A percentile compares a stretch with the other conserved stretches of the same genome.
These are phyloP conservation scores for Proliferodiscus dingleyae DNA, from an alignment of 2,329 filamentous ascomycete species.

Conservation along the genomic window DNA sequence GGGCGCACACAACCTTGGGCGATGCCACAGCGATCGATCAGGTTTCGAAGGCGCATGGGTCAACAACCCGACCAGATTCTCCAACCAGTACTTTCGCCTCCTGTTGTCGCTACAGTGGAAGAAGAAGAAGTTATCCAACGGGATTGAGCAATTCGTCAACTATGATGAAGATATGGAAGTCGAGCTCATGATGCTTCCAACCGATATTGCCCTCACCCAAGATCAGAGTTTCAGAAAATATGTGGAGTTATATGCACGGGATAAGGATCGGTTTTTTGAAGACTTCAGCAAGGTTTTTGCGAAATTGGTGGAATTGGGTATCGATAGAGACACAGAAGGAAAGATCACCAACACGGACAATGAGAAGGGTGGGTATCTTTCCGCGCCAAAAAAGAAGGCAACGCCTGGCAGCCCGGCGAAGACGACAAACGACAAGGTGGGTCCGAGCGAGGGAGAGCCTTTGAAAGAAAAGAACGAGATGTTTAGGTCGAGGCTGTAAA, in stretches of 20 bases:
- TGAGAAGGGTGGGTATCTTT: constrained; percentile 48
- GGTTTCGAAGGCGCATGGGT: constrained; percentile 57
- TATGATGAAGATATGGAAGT: constrained; percentile 50
- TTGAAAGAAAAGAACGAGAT: constrained; percentile 32
- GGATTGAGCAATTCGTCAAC: constrained; percentile 53
- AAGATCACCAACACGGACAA: constrained; percentile 53
- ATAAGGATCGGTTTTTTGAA: constrained; percentile 58
- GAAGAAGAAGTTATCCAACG: constrained; percentile 47
- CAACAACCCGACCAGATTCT: constrained; percentile 53
- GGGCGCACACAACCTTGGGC: constrained; percentile 52
- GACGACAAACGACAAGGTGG: constrained; percentile 28
- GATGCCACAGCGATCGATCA: constrained; percentile 50
- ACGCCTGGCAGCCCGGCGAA: constrained; percentile 31
- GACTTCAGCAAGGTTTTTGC: constrained; percentile 55
- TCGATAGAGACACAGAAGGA: constrained; percentile 48
- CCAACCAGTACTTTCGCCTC: constrained; percentile 52
- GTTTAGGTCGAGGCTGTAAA: constrained; percentile 26
- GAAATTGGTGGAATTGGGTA: constrained; percentile 57
- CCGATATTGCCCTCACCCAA: constrained; percentile 53
- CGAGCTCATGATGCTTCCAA: constrained; percentile 63
- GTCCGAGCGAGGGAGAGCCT: constrained; percentile 36
- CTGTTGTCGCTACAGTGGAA: constrained; percentile 49
- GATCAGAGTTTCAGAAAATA: constrained; percentile 50
- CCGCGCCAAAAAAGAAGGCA: constrained; percentile 50
- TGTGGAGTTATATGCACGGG: constrained; percentile 54